Base-by-base conservation (phyloP, 257 asterid genomes). In the Nyctanthes arbortristis region DNA sequence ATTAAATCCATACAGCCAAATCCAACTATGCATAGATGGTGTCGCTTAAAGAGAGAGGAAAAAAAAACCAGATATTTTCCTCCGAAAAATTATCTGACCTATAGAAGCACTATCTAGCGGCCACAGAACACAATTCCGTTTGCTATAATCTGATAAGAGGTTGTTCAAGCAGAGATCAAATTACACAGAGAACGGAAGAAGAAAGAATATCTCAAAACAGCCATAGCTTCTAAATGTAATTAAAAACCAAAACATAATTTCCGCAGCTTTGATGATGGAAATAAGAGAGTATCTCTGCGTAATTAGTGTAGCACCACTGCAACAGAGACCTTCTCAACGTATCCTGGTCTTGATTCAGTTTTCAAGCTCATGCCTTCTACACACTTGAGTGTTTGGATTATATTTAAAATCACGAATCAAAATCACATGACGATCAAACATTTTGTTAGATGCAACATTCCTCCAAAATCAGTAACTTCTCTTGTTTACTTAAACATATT, bases 301-400 rank as follows among this genome's bases (percentile, higher is more conserved):
- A 90, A 84, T 96, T 90, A 79, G 90, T 83, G 75, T 88, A 88
- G 71, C 92, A 84, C 96, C 93, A 90, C 49, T 86, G 96, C 76
- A 90, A 74, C 52, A 90, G 87, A 69, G 90, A 84, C 84, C 89
- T 77, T 83, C 88, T 88, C 75, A 85, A 47, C 62, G 90, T 55
- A 74, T 88, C 94, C 82, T 88, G 96, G 75, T 90, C 94, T 70
- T 86, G 97, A 69, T 78, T 74, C 75, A 90, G 81, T 83, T 88
- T 61, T 86, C 97, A 77, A 85, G 73, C 73, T 91, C 93, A 66
- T 88, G 90, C 78, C 83, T 92, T 74, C 84, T 71, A 30, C 86
- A 73, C 79, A 83, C 96, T 79, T 91, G 95, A 63, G 87, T 83
- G 55, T 84, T 88, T 7, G 85, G 80, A 79, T 83, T 78, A 66